These are phyloP conservation scores for Cercospora brassicicola DNA, from an alignment of 2,329 filamentous ascomycete species.

Conservation along the genomic window DNA sequence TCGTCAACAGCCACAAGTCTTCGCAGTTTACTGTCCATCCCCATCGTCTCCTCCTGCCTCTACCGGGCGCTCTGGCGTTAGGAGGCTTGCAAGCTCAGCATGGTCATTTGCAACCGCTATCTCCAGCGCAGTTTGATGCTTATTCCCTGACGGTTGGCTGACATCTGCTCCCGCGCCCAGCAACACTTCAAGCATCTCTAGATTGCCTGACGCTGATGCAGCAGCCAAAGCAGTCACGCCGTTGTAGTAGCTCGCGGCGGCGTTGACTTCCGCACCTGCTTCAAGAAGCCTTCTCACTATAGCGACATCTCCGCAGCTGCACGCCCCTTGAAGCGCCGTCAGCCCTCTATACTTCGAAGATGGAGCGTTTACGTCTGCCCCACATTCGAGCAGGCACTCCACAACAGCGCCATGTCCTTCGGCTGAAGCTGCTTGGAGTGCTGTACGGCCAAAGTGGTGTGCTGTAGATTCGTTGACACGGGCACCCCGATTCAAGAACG, in stretches of 20 bases:
- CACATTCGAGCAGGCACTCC: conserved; percentile 17
- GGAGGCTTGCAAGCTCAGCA: conserved; percentile 10
- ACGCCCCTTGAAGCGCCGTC: conserved; percentile 29
- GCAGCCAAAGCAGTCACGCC: conserved; percentile 26
- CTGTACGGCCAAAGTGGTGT: conserved; percentile 20
- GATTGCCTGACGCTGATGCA: conserved; percentile 26
- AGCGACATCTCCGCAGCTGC: conserved; percentile 12
- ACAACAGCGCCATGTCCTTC: conserved; percentile 21
- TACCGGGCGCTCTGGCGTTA: neutral
- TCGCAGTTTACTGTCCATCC: neutral
- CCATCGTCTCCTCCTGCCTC: neutral
- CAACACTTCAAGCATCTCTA: conserved; percentile 20
- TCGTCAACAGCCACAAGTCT: neutral
- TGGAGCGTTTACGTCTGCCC: conserved; percentile 22
- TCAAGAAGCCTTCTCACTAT: conserved; percentile 20
- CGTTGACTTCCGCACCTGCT: conserved; percentile 27
- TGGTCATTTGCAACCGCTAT: conserved; percentile 11
- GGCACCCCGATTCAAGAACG: conserved; percentile 22
- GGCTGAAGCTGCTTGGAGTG: conserved; percentile 25
- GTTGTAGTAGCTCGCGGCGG: conserved; percentile 18
- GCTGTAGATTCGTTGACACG: conserved; percentile 19
- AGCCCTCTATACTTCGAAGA: conserved; percentile 23
- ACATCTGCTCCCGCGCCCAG: conserved; percentile 26
- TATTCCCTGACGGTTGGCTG: conserved; percentile 17
- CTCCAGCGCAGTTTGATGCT: conserved; percentile 16